phyloP scores from a whole-genome alignment of 768 basidiomycete species.

The Pleurotus giganteus region DNA sequence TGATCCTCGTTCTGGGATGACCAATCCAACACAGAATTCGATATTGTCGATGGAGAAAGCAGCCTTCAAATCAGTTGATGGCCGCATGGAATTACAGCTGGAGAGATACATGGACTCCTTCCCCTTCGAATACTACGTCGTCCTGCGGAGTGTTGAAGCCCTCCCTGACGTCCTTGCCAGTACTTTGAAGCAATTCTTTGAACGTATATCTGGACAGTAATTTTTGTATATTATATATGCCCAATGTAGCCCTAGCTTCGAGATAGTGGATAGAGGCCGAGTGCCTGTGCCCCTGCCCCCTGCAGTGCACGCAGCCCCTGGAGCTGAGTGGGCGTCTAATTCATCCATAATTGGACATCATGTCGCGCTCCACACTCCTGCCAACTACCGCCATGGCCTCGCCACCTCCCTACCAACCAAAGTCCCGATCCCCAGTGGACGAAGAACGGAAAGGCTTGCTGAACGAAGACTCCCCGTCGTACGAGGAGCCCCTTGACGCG shows the following conservation, averaged over 20 bases:
- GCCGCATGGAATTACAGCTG: slow-evolving; percentile 83
- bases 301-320: no score
- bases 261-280: no score
- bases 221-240: slow-evolving; percentile 2
- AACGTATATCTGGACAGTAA: slow-evolving; percentile 74
- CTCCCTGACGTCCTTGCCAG: slow-evolving; percentile 86
- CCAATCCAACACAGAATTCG: slow-evolving; percentile 50
- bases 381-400: neutral
- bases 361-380: neutral
- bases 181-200: slow-evolving; percentile 91
- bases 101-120: slow-evolving; percentile 92
- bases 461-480: slow-evolving; percentile 19
- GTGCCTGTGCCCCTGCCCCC: no score
- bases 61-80: slow-evolving; percentile 78
- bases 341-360: no score
- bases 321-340: no score
- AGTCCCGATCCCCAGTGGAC: neutral
- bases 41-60: slow-evolving; percentile 94
- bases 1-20: neutral
- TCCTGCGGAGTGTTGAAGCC: slow-evolving; percentile 87
- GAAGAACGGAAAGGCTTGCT: slow-evolving; percentile 43
- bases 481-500: slow-evolving; percentile 22
- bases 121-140: slow-evolving; percentile 97
- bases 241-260: no score
- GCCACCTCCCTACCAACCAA: neutral